Base-by-base conservation (phyloP, 331 rosid species). In the Phaseolus coccineus region DNA sequence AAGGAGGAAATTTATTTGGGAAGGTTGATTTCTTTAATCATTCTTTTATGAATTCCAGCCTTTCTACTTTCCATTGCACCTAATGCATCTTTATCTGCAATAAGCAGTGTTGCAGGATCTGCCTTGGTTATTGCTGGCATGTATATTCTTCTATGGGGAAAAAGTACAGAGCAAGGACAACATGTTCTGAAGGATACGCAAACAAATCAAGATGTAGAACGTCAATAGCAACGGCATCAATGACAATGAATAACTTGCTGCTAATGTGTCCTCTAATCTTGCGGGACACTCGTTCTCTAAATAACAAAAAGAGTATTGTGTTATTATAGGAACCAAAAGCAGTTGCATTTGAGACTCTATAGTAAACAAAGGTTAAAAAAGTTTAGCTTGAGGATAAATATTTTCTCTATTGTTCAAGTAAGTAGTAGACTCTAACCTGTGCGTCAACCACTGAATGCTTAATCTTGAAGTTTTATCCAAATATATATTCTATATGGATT, bases 101-200 rank as follows among this genome's bases (percentile, higher is more conserved):
- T 77, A 15, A 84, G 56, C 98, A 93, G 97, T 55, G 74, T 87
- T 80, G 78, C 89, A 75, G 99, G 97, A 59, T 91, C 97, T 16
- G n/a, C 80, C 73, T 62, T 90, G 24, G 95, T 95, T 81, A 89
- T 95, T 87, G 71, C 75, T 44, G 97, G 97, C 70, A 84, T 93
- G 96, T 95, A 95, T 67, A 73, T 87, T 82, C 92, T 90, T 83
- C 76, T 90, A 9, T 91, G 97, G 99, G 97, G 97, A 5, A 95
- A 95, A 82, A 76, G 81, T 42, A 87, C 67, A 28, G 94, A 91
- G 69, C 71, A 52, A 73, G 83, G 81, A 73, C 84, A 77, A 51
- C 24, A 42, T 44, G 57, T 44, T 53, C 8, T n/a, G 78, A 87
- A 81, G 83, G 93, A 84, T 27, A 71, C 47, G 56, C 88, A 85